These are phyloP conservation scores for Chrysanthemum seticuspe DNA, from an alignment of 129 eudicot species.

Conservation along the genomic window DNA sequence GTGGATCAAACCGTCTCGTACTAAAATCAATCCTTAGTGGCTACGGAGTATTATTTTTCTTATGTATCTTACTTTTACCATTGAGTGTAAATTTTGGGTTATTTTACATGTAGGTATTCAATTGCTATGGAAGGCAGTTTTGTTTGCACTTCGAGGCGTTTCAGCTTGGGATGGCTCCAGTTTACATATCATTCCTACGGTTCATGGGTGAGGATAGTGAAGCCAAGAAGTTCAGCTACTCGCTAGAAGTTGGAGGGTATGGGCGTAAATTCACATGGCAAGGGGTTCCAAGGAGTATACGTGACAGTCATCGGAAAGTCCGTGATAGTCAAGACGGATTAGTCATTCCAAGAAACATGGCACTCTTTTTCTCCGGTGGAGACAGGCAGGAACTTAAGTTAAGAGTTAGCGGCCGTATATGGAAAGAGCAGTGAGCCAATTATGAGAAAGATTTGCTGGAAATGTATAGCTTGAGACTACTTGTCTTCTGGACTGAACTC, in stretches of 20 bases:
- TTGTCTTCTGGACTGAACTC: neutral
- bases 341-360: constrained; percentile 67
- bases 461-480: constrained; percentile 27
- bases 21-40: too few species aligned
- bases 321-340: constrained; percentile 92
- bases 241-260: constrained; percentile 69
- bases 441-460: neutral
- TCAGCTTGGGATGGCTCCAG: constrained; percentile 83
- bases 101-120: constrained; percentile 60
- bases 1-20: too few species aligned
- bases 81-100: neutral
- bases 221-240: constrained; percentile 67
- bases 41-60: too few species aligned
- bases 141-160: constrained; percentile 94
- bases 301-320: constrained; percentile 73
- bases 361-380: constrained; percentile 83
- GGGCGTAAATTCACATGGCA: constrained; percentile 84
- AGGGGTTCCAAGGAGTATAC: constrained; percentile 88
- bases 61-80: too few species aligned
- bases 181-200: constrained; percentile 74
- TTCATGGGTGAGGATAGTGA: constrained; percentile 94
- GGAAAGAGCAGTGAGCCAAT: constrained; percentile 60
- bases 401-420: constrained; percentile 77
- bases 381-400: constrained; percentile 77
- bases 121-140: constrained; percentile 77